These are phyloP conservation scores for Lachancea meyersii DNA, from an alignment of 805 yeast genomes.

Conservation along the genomic window DNA sequence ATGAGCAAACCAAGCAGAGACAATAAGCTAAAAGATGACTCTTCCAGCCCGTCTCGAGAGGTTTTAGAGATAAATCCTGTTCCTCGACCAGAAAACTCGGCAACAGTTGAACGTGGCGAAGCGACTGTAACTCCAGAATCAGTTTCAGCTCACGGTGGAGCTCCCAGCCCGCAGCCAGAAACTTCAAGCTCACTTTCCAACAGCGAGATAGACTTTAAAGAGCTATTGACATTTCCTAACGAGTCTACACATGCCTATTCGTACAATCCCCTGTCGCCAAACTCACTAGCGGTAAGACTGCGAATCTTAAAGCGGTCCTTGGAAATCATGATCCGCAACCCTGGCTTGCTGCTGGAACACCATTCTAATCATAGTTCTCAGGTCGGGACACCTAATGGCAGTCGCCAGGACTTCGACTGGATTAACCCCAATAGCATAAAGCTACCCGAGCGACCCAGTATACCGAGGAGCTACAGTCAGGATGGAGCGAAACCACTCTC, in stretches of 20 bases:
- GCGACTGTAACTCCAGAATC: background rate
- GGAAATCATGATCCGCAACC: slow-evolving; percentile 64
- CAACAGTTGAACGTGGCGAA: background rate
- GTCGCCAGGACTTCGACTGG: slow-evolving; percentile 6
- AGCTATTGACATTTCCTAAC: slow-evolving; percentile 59
- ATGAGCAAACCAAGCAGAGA: slow-evolving; percentile 7
- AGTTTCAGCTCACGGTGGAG: background rate
- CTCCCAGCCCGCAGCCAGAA: background rate
- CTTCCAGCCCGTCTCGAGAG: background rate
- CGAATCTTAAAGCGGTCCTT: slow-evolving; percentile 70
- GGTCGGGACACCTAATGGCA: slow-evolving; percentile 7
- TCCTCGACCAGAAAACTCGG: background rate
- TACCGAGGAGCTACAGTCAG: slow-evolving; percentile 5
- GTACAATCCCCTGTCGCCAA: slow-evolving; percentile 75
- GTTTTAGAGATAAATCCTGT: background rate
- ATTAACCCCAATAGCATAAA: background rate
- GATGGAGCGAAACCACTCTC: slow-evolving; percentile 20
- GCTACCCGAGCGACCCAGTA: background rate
- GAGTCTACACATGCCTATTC: slow-evolving; percentile 83
- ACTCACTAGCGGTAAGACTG: slow-evolving; percentile 68
- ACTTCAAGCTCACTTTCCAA: slow-evolving; percentile 3
- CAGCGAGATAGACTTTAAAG: slow-evolving; percentile 31
- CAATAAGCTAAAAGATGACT: background rate
- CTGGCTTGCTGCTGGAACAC: slow-evolving; percentile 32
- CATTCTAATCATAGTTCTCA: slow-evolving; percentile 1